Base-by-base conservation (phyloP, 1,139 yeast genomes). In the Pichia sp. region DNA sequence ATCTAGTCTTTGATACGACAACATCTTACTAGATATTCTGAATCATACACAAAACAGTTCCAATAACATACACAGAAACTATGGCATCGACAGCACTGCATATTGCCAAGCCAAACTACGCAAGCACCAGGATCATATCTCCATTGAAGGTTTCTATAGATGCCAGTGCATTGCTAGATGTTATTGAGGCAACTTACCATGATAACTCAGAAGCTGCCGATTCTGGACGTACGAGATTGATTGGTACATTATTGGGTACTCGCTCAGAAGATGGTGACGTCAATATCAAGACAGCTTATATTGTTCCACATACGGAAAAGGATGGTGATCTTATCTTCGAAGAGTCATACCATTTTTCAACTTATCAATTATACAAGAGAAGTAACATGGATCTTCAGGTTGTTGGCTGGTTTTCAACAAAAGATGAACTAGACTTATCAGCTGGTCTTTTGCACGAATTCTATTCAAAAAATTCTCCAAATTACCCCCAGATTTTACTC, bases 371-470 rank as follows among this genome's bases (percentile, higher is more conserved):
- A 65, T 83, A 87, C 70, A 86, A 85, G 70, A 82, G 82, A 65
- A 84, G 95, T 39, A 86, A 84, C 68, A 93, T 95, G 53, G 86
- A 86, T 66, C 88, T 85, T 62, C 76, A 78, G 48, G 87, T 89
- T 51, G 78, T 89, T 54, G 96, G 96, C 52, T 89, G 96, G 96
- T 88, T 87, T 69, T 87, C 95, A 49, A 83, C 91, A 36, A 72
- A 80, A 42, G 70, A 76, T 22, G 78, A 76, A 59, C 79, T 89
- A 59, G 91, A 87, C 70, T 78, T 82, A 56, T 79, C 85, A 66
- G 82, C 95, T 25, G 87, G 88, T n/a, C 77, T 89, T 61, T 83
- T 89, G 64, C 96, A 89, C 67, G 95, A 86, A 65, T 86, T 88
- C 66, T 89, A 85, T 70, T 76, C 84, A 44, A 85, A 84, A 68